Conservation (phyloP, 106 monocot species). For the Platanthera zijinensis region DNA sequence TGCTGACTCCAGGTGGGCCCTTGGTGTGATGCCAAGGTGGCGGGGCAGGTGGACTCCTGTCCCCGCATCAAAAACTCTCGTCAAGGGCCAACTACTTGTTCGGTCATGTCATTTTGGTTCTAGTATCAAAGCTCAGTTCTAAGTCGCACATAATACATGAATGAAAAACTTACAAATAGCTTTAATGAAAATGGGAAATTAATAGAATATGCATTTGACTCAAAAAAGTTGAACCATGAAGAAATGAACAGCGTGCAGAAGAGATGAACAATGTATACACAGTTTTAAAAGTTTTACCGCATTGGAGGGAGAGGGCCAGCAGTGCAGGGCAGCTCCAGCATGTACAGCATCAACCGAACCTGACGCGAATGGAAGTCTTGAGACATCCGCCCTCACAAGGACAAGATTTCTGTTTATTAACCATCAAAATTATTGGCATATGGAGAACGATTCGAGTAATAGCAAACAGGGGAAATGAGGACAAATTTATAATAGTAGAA, state of each 20-base stretch:
- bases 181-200: background rate
- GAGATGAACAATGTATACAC: background rate
- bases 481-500: background rate
- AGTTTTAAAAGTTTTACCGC: conserved; percentile 31
- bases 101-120: background rate
- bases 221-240: background rate
- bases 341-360: conserved; percentile 90
- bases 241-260: background rate
- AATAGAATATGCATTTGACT: background rate
- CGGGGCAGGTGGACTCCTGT: too few relatives aligned
- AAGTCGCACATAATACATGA: background rate
- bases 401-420: conserved; percentile 68
- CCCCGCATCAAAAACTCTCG: too few relatives aligned
- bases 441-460: background rate
- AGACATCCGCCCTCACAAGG: conserved; percentile 88
- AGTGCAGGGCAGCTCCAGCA: conserved; percentile 96
- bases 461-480: background rate
- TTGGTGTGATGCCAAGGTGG: too few relatives aligned
- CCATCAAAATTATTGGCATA: conserved; percentile 12
- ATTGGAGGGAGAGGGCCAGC: conserved; percentile 99
- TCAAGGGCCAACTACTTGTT: background rate
- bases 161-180: background rate
- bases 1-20: too few relatives aligned
- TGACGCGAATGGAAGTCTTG: conserved; percentile 87
- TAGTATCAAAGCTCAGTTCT: background rate